Evolutionary conservation across 2,329 filamentous ascomycete species (phyloP), one percentile per base, ranked within the genome.

Genomic region (Eutypella sp.): DNA sequence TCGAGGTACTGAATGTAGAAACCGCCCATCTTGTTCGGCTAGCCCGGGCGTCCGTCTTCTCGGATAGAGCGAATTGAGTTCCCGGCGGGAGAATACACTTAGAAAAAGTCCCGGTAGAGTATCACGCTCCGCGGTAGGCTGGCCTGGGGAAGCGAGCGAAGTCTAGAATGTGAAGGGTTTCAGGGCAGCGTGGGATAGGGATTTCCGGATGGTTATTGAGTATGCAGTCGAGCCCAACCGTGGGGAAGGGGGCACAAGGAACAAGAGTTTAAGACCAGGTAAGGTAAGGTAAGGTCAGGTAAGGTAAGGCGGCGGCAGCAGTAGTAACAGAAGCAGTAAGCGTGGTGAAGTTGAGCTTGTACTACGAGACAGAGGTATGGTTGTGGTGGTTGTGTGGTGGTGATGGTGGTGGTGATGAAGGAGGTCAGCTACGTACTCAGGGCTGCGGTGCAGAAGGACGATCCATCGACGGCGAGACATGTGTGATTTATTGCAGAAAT

Each of bases 1-100:
- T 85, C 81, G 54, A 87, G 73, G 65, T 87, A 87, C 60, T 86
- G 82, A 75, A 84, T 84, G 62, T 84, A 84, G 61, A 83, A 84
- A 53, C 81, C 81, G 57, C 73, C 74, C 80, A 84, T 84, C 51
- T 52, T 60, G 56, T 53, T 56, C 49, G 52, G n/a, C 52, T 44
- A 50, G 47, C 47, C 38, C 23, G 19, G 20, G 23, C 19, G 0
- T 6, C 15, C 31, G 15, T 19, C 36, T 39, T 39, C 20, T 11
- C 36, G 20, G 23, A 22, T 39, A 15, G 36, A 22, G 36, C 20
- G 18, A 39, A 39, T 24, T 39, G 36, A 23, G 19, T n/a, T n/a
- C 20, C 36, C 19, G 36, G 36, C 36, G 20, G 23, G 13, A 22
- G 19, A 39, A 39, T 19, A 39, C 36, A 39, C 13, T 18, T 11